Conservation (phyloP, 177 flowering plant species). For the Telopea speciosissima region DNA sequence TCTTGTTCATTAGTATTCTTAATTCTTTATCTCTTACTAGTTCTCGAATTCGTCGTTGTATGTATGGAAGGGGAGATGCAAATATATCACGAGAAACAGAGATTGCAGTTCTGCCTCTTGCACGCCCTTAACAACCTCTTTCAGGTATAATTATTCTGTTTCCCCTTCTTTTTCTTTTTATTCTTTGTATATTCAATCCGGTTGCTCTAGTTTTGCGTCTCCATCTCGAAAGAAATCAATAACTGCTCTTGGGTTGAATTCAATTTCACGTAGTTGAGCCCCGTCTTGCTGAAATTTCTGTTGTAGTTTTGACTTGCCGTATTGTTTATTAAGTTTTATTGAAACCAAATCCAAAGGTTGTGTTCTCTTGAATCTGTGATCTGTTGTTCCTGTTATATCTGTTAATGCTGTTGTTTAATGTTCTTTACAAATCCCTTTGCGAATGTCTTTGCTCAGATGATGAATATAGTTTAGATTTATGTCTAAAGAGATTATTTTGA, state of each 20-base stretch:
- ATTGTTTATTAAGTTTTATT: too few relatives aligned
- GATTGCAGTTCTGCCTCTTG: constrained; percentile 74
- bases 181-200: too few relatives aligned
- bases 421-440: too few relatives aligned
- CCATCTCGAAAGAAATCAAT: not conserved
- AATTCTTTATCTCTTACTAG: not conserved
- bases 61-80: constrained; percentile 14
- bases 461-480: not conserved
- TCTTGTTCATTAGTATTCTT: not conserved
- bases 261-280: not conserved
- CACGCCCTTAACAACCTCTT: constrained; percentile 93
- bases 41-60: not conserved
- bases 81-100: constrained; percentile 88
- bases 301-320: too few relatives aligned
- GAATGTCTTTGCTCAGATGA: too few relatives aligned
- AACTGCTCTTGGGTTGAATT: not conserved
- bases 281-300: not conserved
- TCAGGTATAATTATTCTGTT: constrained; percentile 45
- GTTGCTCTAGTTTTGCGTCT: too few relatives aligned
- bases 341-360: too few relatives aligned
- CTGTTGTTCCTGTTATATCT: not conserved
- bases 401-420: not conserved
- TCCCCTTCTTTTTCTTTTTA: not conserved
- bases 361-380: not conserved
- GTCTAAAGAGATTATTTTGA: not conserved